Conservation (phyloP, 2,329 filamentous ascomycete genomes). For the Colletotrichum falcatum region DNA sequence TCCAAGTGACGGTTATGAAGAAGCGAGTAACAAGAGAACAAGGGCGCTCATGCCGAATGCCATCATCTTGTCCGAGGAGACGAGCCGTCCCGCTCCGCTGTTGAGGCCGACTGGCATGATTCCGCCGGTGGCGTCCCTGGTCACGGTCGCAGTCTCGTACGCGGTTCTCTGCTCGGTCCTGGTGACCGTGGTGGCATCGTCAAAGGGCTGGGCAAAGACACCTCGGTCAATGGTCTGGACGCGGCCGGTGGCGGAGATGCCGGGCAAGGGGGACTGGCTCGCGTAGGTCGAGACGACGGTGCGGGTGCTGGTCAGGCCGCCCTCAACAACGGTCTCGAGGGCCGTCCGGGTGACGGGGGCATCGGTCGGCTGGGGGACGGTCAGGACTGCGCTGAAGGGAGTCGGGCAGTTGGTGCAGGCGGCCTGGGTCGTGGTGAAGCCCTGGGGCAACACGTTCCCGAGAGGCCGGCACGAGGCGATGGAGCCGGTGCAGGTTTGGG, state of each 20-base stretch:
- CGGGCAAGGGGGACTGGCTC: slow-evolving; percentile 18
- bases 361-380: slow-evolving; percentile 22
- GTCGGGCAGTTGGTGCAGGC: slow-evolving; percentile 29
- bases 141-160: slow-evolving; percentile 32
- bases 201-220: slow-evolving; percentile 3
- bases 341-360: slow-evolving; percentile 23
- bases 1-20: slow-evolving; percentile 1
- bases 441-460: slow-evolving; percentile 24
- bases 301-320: slow-evolving; percentile 23
- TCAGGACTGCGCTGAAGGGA: slow-evolving; percentile 33
- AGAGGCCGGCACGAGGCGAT: slow-evolving; percentile 28
- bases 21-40: slow-evolving; percentile 27
- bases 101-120: slow-evolving; percentile 27
- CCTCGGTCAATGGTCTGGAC: slow-evolving; percentile 24
- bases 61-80: slow-evolving; percentile 24
- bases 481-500: slow-evolving; percentile 32
- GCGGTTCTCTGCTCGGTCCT: slow-evolving; percentile 17
- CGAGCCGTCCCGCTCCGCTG: slow-evolving; percentile 24
- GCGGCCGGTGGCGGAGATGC: slow-evolving; percentile 8
- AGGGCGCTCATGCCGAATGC: slow-evolving; percentile 6
- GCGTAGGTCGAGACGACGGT: slow-evolving; percentile 23
- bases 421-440: slow-evolving; percentile 33
- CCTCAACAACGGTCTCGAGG: slow-evolving; percentile 17
- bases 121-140: neutral
- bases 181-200: slow-evolving; percentile 16